phyloP scores from a whole-genome alignment of 2,329 filamentous ascomycete species.

The Hymenoscyphus scutula region DNA sequence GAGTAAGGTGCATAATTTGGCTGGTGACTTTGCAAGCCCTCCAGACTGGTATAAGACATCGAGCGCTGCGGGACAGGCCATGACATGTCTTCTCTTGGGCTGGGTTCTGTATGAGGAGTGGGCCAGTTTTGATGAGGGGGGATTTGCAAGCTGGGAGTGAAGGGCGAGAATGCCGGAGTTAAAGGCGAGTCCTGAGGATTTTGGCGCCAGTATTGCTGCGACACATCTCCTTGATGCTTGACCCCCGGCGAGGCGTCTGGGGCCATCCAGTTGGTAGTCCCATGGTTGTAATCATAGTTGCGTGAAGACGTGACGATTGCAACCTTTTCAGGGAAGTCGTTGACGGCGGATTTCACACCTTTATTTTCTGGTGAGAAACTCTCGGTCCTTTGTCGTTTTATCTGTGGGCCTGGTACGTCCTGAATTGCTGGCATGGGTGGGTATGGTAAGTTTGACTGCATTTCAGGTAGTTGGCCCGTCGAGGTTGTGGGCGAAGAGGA shows the following conservation, averaged over 20 bases:
- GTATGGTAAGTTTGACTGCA: slow-evolving; percentile 43
- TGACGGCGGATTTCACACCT: slow-evolving; percentile 26
- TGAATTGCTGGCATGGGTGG: slow-evolving; percentile 46
- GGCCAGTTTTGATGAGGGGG: slow-evolving; percentile 34
- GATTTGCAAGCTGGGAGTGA: slow-evolving; percentile 41
- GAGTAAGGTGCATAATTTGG: slow-evolving; percentile 28
- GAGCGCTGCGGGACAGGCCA: slow-evolving; percentile 37
- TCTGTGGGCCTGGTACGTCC: slow-evolving; percentile 43
- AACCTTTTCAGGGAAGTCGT: slow-evolving; percentile 22
- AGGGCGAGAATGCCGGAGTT: slow-evolving; percentile 50
- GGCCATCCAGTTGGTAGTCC: slow-evolving; percentile 34
- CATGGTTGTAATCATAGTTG: slow-evolving; percentile 31
- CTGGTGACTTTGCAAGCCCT: slow-evolving; percentile 31
- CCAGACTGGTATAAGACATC: slow-evolving; percentile 36
- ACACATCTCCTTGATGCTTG: slow-evolving; percentile 42
- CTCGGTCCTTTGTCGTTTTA: slow-evolving; percentile 40
- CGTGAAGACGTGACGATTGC: slow-evolving; percentile 32
- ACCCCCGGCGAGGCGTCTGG: slow-evolving; percentile 34
- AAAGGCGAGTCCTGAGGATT: slow-evolving; percentile 51
- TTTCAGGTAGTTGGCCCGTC: slow-evolving; percentile 43
- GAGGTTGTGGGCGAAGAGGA: slow-evolving; percentile 50
- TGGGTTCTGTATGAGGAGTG: slow-evolving; percentile 27
- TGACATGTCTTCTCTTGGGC: slow-evolving; percentile 31
- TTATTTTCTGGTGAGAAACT: slow-evolving; percentile 37
- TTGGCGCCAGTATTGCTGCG: slow-evolving; percentile 47